These are phyloP conservation scores for Dictyostelium firmibasis DNA, from an alignment of 78 protist genomes.

Conservation along the genomic window DNA sequence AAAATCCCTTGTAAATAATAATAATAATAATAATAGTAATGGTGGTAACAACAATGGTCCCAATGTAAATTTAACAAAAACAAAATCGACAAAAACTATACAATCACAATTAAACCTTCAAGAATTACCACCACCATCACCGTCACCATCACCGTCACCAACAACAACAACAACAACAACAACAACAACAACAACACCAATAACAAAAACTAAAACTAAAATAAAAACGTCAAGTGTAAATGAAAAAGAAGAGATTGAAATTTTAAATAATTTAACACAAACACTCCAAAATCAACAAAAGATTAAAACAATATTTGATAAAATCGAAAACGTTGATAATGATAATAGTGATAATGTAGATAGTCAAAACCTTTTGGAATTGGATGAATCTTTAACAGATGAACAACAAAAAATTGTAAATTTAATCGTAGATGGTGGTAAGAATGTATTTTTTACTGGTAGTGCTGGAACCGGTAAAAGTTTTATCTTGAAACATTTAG, in stretches of 20 bases:
- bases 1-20: not conserved
- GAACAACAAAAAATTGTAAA: conserved; percentile 58
- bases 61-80: not conserved
- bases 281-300: not conserved
- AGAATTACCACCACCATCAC: not conserved
- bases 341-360: not conserved
- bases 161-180: not conserved
- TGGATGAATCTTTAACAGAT: conserved; percentile 2
- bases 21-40: not conserved
- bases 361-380: not conserved
- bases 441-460: conserved; percentile 87
- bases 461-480: conserved; percentile 92
- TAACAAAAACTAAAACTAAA: not conserved
- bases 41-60: not conserved
- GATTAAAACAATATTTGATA: not conserved
- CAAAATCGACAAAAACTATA: not conserved
- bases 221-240: not conserved
- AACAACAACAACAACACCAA: not conserved
- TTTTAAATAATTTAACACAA: not conserved
- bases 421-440: conserved; percentile 60
- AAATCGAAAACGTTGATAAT: not conserved
- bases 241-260: not conserved
- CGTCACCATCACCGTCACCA: not conserved
- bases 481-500: conserved; percentile 68
- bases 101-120: too few relatives aligned